Evolutionary conservation across 371 early-diverging fungal species (phyloP).

Genomic region (Circinella minor): DNA sequence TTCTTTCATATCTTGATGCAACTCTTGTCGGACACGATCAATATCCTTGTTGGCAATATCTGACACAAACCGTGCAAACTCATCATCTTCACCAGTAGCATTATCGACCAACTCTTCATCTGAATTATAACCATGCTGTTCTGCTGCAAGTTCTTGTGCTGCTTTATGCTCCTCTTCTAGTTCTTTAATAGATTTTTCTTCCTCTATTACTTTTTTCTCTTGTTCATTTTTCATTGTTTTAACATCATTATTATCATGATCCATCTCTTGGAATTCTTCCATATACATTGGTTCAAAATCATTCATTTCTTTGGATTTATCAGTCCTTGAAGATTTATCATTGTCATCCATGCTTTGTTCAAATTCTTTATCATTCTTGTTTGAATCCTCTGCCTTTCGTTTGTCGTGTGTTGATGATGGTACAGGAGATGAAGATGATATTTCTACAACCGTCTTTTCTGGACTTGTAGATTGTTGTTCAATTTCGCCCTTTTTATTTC

Average conservation of each 20-base stretch:
- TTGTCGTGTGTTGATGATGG: too few species aligned
- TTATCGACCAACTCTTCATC: slow-evolving; percentile 40
- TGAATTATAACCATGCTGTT: slow-evolving; percentile 43
- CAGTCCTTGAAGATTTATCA: background rate
- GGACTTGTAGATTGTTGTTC: background rate
- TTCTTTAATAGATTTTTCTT: background rate
- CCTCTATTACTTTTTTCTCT: background rate
- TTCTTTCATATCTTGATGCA: slow-evolving; percentile 63
- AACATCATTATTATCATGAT: background rate
- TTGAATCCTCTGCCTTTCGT: too few species aligned
- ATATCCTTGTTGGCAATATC: slow-evolving; percentile 51
- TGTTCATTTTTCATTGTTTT: background rate
- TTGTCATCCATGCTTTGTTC: background rate
- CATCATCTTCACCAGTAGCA: slow-evolving; percentile 54
- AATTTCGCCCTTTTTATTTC: background rate
- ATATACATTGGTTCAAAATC: background rate
- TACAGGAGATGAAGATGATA: too few species aligned
- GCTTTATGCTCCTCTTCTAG: slow-evolving; percentile 9
- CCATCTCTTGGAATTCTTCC: background rate
- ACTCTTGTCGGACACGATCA: slow-evolving; percentile 47
- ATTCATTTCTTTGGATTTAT: background rate
- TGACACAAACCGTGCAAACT: slow-evolving; percentile 59
- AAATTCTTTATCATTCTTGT: too few species aligned
- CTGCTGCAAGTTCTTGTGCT: slow-evolving; percentile 5
- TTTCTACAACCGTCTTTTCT: background rate